phyloP scores from a whole-genome alignment of 176 grass and related monocot species.

The Oryza nivara region DNA sequence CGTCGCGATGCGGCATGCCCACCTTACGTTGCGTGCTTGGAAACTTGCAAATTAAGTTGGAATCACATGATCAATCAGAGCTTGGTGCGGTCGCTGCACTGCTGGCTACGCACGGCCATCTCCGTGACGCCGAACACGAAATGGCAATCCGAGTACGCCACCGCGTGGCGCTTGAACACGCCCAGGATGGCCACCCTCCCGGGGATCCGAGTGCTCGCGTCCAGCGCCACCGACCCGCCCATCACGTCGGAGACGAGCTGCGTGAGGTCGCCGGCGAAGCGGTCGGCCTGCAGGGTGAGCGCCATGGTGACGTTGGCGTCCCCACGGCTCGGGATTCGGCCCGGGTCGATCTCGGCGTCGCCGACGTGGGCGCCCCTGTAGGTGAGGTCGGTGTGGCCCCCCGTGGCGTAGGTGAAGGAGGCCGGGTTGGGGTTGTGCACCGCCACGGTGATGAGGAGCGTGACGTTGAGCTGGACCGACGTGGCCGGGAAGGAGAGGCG shows the following conservation, averaged over 20 bases:
- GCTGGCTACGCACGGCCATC: conserved; percentile 51
- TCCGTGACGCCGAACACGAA: conserved; percentile 46
- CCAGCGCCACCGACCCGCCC: conserved; percentile 41
- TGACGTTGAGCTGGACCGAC: conserved; percentile 58
- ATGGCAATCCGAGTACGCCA: conserved; percentile 54
- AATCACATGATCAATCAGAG: conserved; percentile 4
- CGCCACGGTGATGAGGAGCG: conserved; percentile 49
- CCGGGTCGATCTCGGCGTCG: conserved; percentile 56
- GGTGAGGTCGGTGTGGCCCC: conserved; percentile 46
- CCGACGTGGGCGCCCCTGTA: conserved; percentile 62
- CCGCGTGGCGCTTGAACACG: conserved; percentile 64
- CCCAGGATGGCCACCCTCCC: conserved; percentile 61
- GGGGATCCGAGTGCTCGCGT: conserved; percentile 57
- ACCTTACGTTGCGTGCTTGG: no score
- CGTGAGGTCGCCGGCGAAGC: not conserved
- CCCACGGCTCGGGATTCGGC: conserved; percentile 54
- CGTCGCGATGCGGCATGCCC: no score
- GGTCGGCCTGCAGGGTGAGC: conserved; percentile 62
- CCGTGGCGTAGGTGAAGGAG: conserved; percentile 47
- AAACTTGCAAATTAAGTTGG: no score
- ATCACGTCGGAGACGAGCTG: conserved; percentile 40
- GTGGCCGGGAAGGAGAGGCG: conserved; percentile 33
- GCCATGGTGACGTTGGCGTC: conserved; percentile 37
- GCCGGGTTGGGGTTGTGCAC: conserved; percentile 81
- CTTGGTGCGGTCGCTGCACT: conserved; percentile 51